phyloP scores from a whole-genome alignment of 345 rosid genomes.

The Brassica napus region DNA sequence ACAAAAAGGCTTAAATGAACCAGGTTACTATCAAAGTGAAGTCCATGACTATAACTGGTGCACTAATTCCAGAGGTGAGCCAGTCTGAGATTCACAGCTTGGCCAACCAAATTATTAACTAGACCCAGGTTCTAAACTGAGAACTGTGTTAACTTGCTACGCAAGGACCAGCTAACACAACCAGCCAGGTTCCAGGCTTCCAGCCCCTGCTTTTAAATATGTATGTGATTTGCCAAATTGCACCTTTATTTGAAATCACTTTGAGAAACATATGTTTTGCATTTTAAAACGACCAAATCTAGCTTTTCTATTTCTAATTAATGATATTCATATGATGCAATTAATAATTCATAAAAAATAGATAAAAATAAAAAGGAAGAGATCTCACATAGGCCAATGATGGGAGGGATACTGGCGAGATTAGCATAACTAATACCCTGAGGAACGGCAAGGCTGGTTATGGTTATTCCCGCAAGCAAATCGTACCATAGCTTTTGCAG shows the following conservation, averaged over 20 bases:
- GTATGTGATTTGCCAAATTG: not conserved
- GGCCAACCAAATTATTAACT: not conserved
- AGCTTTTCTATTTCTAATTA: not conserved
- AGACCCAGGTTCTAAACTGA: not conserved
- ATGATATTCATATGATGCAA: not conserved
- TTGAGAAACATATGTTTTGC: not conserved
- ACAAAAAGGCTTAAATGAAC: no score
- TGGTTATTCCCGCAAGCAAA: constrained; percentile 87
- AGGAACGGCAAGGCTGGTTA: constrained; percentile 87
- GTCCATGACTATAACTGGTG: not conserved
- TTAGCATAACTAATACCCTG: constrained; percentile 97
- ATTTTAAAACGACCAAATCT: not conserved
- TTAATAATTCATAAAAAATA: not conserved
- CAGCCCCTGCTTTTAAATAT: not conserved
- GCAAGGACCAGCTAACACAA: not conserved
- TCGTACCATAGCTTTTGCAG: constrained; percentile 52
- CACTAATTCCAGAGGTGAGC: not conserved
- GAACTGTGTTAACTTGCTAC: not conserved
- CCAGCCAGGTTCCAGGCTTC: not conserved
- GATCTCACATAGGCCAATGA: constrained; percentile 83
- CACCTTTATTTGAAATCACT: not conserved
- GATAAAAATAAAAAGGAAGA: not conserved
- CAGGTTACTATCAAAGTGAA: not conserved
- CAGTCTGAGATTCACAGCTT: not conserved
- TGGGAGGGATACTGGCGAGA: constrained; percentile 75